phyloP scores from a whole-genome alignment of 345 rosid species.

The Geranium rotundifolium region DNA sequence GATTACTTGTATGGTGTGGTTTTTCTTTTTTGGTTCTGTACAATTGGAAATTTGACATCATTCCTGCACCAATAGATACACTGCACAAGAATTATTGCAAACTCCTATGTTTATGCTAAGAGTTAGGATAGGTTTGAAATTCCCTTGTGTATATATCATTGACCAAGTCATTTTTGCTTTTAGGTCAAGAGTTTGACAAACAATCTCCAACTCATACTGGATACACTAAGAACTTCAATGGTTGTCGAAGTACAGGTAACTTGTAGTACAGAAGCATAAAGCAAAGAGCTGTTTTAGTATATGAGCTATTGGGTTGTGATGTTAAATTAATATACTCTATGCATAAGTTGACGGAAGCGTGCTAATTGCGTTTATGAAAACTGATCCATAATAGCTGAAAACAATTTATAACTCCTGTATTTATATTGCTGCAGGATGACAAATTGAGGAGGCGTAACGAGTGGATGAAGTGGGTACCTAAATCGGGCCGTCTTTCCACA shows the following conservation, averaged over 20 bases:
- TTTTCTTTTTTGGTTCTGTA: not conserved
- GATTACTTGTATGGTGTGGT: not conserved
- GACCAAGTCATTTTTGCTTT: slow-evolving; percentile 5
- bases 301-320: not conserved
- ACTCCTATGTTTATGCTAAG: not conserved
- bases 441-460: slow-evolving; percentile 2
- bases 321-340: not conserved
- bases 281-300: not conserved
- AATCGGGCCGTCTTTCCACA: not conserved
- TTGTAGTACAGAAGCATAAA: not conserved
- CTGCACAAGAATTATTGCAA: not conserved
- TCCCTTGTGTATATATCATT: not conserved
- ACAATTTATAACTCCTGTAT: not conserved
- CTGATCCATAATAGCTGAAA: too few relatives aligned
- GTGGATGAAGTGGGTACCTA: slow-evolving; percentile 3
- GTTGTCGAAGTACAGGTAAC: slow-evolving; percentile 53
- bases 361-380: too few relatives aligned
- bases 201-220: slow-evolving; percentile 39
- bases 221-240: slow-evolving; percentile 38
- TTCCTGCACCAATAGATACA: not conserved
- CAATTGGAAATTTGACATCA: too few relatives aligned
- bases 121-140: not conserved
- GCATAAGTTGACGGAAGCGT: not conserved
- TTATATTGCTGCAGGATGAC: not conserved
- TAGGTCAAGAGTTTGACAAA: slow-evolving; percentile 47